A percentile compares a stretch with the other conserved stretches of the same genome.
Conservation (phyloP, 1,139 yeast species). For the Candida smagusa region DNA sequence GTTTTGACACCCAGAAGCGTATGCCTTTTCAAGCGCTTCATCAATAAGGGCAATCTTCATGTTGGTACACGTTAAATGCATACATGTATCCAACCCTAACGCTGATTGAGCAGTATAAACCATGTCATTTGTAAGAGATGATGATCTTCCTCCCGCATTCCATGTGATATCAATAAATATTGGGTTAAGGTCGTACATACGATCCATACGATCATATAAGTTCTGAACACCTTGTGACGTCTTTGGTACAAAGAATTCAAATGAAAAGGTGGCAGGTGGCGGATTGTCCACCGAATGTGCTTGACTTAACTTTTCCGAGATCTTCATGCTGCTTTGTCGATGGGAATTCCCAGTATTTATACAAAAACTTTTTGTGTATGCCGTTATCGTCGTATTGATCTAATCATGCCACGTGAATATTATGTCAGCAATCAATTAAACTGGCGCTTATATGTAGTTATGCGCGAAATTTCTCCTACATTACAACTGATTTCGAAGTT, state of each 20-base stretch:
- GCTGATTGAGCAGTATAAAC: constrained; percentile 89
- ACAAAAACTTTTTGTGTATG: background rate
- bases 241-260: constrained; percentile 97
- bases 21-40: constrained; percentile 81
- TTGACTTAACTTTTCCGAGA: constrained; percentile 49
- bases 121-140: constrained; percentile 82
- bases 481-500: too few species aligned
- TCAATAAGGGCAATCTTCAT: constrained; percentile 84
- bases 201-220: constrained; percentile 93
- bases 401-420: constrained; percentile 9
- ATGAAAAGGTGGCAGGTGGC: constrained; percentile 77
- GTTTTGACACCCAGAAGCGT: constrained; percentile 89
- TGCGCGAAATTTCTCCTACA: too few species aligned
- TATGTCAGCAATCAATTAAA: too few species aligned
- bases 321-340: constrained; percentile 36
- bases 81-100: constrained; percentile 93
- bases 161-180: constrained; percentile 93
- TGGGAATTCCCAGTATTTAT: background rate
- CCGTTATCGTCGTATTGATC: constrained; percentile 1
- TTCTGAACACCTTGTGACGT: constrained; percentile 96
- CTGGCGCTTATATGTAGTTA: too few species aligned
- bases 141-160: constrained; percentile 94
- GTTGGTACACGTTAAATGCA: constrained; percentile 96
- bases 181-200: constrained; percentile 93
- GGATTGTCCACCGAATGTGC: constrained; percentile 44